These are phyloP conservation scores for Sanghuangporus weigelae DNA, from an alignment of 1,284 basidiomycete genomes.

Conservation along the genomic window DNA sequence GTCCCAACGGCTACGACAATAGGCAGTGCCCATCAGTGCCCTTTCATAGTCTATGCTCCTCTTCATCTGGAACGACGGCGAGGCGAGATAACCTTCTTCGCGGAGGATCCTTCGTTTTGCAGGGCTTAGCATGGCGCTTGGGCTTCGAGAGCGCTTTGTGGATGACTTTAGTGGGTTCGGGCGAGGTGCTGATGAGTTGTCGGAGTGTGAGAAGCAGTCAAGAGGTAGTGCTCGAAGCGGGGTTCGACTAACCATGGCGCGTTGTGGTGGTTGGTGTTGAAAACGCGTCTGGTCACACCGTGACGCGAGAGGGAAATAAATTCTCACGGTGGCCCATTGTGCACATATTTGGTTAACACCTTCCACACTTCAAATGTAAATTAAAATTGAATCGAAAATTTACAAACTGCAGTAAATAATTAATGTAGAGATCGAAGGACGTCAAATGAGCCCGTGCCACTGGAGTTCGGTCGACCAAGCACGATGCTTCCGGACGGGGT, in stretches of 20 bases:
- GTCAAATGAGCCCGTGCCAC: slow-evolving; percentile 89
- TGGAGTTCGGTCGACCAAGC: slow-evolving; percentile 75
- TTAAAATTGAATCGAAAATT: background rate
- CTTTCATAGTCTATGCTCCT: slow-evolving; percentile 23
- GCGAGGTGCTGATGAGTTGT: slow-evolving; percentile 21
- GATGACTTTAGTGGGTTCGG: slow-evolving; percentile 22
- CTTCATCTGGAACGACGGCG: slow-evolving; percentile 27
- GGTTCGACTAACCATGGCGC: background rate
- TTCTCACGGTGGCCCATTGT: background rate
- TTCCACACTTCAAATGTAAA: background rate
- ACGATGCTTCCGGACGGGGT: slow-evolving; percentile 92
- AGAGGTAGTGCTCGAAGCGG: slow-evolving; percentile 57
- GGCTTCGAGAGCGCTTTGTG: slow-evolving; percentile 22
- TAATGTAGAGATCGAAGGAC: slow-evolving; percentile 53
- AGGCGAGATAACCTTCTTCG: slow-evolving; percentile 45
- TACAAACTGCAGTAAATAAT: background rate
- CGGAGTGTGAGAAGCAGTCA: slow-evolving; percentile 41
- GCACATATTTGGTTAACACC: background rate
- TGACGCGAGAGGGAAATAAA: background rate
- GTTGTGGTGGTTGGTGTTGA: slow-evolving; percentile 9
- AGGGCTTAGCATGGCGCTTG: slow-evolving; percentile 52
- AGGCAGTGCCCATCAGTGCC: background rate
- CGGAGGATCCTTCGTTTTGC: slow-evolving; percentile 65
- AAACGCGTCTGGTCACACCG: slow-evolving; percentile 15
- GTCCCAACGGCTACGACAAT: background rate